A percentile compares a stretch with the other conserved stretches of the same genome.
Conservation (phyloP, 1,284 basidiomycete species). For the Marasmius sp. region DNA sequence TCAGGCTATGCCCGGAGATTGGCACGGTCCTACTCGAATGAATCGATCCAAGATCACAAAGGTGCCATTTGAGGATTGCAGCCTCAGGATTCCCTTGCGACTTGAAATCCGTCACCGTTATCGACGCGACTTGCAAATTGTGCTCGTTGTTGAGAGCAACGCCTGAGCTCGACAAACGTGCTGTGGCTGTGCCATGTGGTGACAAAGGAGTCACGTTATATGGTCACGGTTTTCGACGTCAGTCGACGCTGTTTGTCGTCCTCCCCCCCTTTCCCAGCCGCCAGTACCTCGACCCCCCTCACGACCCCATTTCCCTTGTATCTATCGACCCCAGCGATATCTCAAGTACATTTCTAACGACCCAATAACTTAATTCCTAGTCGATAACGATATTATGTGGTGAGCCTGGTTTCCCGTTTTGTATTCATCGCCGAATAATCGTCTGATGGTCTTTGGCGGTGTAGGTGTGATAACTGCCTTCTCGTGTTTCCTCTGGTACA, state of each 20-base stretch:
- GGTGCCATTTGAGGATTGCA: not conserved
- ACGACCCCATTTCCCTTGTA: constrained; percentile 2
- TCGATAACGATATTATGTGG: constrained; percentile 1
- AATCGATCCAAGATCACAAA: no score
- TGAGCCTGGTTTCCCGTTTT: not conserved
- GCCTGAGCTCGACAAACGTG: constrained; percentile 5
- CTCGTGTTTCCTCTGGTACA: constrained; percentile 67
- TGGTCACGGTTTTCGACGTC: not conserved
- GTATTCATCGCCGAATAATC: constrained; percentile 7
- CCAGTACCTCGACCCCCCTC: constrained; percentile 1
- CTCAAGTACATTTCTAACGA: not conserved
- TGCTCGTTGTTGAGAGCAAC: not conserved
- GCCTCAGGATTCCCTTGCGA: no score
- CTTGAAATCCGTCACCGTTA: no score
- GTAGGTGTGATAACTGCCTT: constrained; percentile 73
- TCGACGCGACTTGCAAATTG: not conserved
- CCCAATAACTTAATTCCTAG: not conserved
- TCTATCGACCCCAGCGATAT: not conserved
- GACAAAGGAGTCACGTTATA: not conserved
- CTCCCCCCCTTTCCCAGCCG: not conserved
- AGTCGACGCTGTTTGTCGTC: not conserved
- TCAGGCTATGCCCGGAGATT: no score
- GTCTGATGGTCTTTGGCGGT: constrained; percentile 9
- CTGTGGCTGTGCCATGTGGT: not conserved
- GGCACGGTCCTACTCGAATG: no score